phyloP scores from a whole-genome alignment of 2,329 filamentous ascomycete species.

The Colletotrichum sp. region DNA sequence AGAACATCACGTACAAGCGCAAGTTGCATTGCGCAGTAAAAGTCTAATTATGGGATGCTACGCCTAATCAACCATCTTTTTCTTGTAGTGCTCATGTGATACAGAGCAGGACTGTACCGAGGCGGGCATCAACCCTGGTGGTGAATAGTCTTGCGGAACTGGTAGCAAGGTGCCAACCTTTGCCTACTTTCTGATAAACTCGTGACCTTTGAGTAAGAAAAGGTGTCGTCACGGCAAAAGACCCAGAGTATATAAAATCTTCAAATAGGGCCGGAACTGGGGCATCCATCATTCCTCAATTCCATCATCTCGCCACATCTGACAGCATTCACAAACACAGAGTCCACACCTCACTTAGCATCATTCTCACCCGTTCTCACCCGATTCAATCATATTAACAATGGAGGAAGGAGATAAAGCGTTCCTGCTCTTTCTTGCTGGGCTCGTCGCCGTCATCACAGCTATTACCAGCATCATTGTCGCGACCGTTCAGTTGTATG shows the following conservation, averaged over 20 bases:
- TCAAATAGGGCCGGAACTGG: accelerated
- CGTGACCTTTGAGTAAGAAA: accelerated
- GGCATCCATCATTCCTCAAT: accelerated
- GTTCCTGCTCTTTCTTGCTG: not conserved
- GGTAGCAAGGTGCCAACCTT: not conserved
- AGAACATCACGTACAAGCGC: too few relatives aligned
- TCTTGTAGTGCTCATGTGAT: accelerated
- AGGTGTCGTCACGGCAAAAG: accelerated
- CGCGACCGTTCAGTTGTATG: not conserved
- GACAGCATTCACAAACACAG: too few relatives aligned
- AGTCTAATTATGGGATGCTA: too few relatives aligned
- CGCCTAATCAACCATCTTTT: not conserved
- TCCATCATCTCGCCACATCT: accelerated
- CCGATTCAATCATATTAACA: too few relatives aligned
- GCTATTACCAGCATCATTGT: not conserved
- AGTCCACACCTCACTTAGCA: too few relatives aligned
- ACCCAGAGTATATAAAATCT: not conserved
- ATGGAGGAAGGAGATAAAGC: too few relatives aligned
- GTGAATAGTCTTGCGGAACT: not conserved
- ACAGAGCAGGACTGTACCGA: not conserved
- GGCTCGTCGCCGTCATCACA: not conserved
- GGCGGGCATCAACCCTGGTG: not conserved
- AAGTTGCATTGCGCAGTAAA: not conserved
- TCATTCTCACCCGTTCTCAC: accelerated
- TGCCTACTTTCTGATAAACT: not conserved